These are phyloP conservation scores for Parmelia sp. DNA, from an alignment of 495 filamentous ascomycete species.

Conservation along the genomic window DNA sequence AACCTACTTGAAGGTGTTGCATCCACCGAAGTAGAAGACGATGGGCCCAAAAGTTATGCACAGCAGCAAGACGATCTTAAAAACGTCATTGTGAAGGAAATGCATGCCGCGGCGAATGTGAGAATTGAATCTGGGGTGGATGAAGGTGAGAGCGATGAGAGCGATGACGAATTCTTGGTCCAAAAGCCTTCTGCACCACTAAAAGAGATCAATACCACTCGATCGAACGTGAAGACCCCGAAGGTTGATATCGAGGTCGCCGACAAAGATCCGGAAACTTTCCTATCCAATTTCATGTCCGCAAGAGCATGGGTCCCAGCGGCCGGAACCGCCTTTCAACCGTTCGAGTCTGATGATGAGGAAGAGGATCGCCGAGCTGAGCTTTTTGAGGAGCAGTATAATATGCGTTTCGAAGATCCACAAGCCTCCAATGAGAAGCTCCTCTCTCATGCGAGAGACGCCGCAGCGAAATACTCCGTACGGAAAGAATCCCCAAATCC, in stretches of 20 bases:
- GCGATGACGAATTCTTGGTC: constrained; percentile 66
- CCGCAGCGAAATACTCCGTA: constrained; percentile 70
- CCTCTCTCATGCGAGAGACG: constrained; percentile 79
- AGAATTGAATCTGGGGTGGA: constrained; percentile 33
- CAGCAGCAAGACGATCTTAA: constrained; percentile 84
- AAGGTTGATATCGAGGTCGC: constrained; percentile 63
- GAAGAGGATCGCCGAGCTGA: constrained; percentile 79
- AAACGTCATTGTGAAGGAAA: constrained; percentile 64
- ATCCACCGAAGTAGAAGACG: constrained; percentile 48
- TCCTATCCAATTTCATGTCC: constrained; percentile 81
- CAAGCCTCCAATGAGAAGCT: constrained; percentile 74
- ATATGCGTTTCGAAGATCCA: constrained; percentile 92
- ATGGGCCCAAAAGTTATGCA: constrained; percentile 61
- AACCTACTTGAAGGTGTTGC: constrained; percentile 64
- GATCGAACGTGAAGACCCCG: constrained; percentile 31
- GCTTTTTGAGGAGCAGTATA: constrained; percentile 87
- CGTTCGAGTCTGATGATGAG: constrained; percentile 88
- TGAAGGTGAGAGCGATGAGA: constrained; percentile 58
- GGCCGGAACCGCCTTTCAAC: constrained; percentile 51
- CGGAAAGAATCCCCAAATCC: constrained; percentile 71
- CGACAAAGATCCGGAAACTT: constrained; percentile 85
- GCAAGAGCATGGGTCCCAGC: constrained; percentile 81
- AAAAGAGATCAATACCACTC: constrained; percentile 31
- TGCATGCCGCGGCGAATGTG: constrained; percentile 56
- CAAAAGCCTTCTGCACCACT: constrained; percentile 36